These are phyloP conservation scores for Ambrosiella beaveri DNA, from an alignment of 2,329 filamentous ascomycete species.

Conservation along the genomic window DNA sequence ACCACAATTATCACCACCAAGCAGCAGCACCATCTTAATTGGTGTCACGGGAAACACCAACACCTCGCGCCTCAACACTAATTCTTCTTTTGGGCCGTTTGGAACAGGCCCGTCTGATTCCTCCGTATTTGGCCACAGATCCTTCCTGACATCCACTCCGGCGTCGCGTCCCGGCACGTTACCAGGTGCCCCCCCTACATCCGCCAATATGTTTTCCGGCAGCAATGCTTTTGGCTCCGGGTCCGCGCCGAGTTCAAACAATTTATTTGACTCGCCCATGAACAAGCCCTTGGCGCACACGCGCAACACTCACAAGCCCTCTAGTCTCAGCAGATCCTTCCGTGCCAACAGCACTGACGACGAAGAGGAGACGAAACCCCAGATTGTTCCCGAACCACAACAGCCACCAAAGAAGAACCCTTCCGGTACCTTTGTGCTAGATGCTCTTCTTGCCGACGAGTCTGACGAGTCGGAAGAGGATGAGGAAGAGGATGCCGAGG, in stretches of 20 bases:
- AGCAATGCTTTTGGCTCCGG: not conserved
- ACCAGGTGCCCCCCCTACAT: slow-evolving; percentile 34
- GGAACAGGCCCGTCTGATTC: not conserved
- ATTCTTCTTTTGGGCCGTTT: not conserved
- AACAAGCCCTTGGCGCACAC: slow-evolving; percentile 11
- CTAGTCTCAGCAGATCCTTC: slow-evolving; percentile 31
- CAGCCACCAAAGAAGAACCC: slow-evolving; percentile 13
- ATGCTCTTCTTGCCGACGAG: slow-evolving; percentile 10
- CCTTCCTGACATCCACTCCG: slow-evolving; percentile 17
- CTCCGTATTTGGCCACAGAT: not conserved
- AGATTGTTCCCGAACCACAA: not conserved
- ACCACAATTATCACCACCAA: slow-evolving; percentile 26
- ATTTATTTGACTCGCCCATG: slow-evolving; percentile 13
- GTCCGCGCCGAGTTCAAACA: not conserved
- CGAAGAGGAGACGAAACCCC: not conserved
- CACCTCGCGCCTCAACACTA: not conserved
- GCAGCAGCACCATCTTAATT: not conserved
- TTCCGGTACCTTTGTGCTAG: slow-evolving; percentile 15
- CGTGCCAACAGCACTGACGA: slow-evolving; percentile 15
- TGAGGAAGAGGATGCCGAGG: slow-evolving; percentile 17
- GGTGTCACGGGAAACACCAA: not conserved
- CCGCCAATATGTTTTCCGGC: slow-evolving; percentile 2
- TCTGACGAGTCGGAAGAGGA: slow-evolving; percentile 17
- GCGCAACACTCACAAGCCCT: slow-evolving; percentile 23
- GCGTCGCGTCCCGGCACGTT: slow-evolving; percentile 37